phyloP scores from a whole-genome alignment of 1,284 basidiomycete species.

The Pseudozyma thailandica region DNA sequence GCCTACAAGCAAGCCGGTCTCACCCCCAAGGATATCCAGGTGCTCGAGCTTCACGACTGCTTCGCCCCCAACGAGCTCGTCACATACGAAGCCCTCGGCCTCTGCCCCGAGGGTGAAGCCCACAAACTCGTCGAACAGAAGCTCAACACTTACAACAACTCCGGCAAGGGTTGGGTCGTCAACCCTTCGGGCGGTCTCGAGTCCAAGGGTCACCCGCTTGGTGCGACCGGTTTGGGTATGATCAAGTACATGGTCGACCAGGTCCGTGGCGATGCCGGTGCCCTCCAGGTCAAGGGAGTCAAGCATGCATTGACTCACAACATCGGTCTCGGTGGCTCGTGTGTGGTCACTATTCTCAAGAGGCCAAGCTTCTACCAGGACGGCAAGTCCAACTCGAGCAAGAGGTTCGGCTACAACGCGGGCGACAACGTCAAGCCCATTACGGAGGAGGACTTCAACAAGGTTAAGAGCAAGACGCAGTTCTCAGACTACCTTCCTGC shows the following conservation, averaged over 20 bases:
- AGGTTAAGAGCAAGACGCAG: constrained; percentile 59
- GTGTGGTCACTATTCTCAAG: constrained; percentile 56
- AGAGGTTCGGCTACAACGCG: constrained; percentile 62
- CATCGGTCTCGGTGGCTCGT: constrained; percentile 77
- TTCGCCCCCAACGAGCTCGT: constrained; percentile 78
- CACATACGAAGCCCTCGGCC: constrained; percentile 83
- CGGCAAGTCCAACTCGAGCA: constrained; percentile 45
- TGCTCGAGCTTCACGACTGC: constrained; percentile 86
- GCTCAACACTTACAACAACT: constrained; percentile 78
- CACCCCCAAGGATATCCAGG: constrained; percentile 80
- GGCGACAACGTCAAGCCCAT: constrained; percentile 53
- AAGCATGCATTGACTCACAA: constrained; percentile 86
- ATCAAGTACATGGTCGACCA: constrained; percentile 83
- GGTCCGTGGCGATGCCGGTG: constrained; percentile 69
- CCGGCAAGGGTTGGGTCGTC: constrained; percentile 80
- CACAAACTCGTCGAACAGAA: constrained; percentile 80
- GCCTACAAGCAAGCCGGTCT: constrained; percentile 79
- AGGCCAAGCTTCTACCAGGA: constrained; percentile 57
- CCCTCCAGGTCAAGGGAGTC: constrained; percentile 76
- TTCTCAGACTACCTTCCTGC: constrained; percentile 57
- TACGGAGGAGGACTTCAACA: constrained; percentile 57
- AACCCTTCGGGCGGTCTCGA: constrained; percentile 86
- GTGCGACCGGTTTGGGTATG: constrained; percentile 86
- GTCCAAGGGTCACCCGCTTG: constrained; percentile 82
- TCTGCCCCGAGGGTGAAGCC: constrained; percentile 78